Percentiles rank a stretch among this genome's conserved stretches.
Evolutionary conservation across 139 green algal genomes (phyloP).

Genomic region (Pleodorina starrii): DNA sequence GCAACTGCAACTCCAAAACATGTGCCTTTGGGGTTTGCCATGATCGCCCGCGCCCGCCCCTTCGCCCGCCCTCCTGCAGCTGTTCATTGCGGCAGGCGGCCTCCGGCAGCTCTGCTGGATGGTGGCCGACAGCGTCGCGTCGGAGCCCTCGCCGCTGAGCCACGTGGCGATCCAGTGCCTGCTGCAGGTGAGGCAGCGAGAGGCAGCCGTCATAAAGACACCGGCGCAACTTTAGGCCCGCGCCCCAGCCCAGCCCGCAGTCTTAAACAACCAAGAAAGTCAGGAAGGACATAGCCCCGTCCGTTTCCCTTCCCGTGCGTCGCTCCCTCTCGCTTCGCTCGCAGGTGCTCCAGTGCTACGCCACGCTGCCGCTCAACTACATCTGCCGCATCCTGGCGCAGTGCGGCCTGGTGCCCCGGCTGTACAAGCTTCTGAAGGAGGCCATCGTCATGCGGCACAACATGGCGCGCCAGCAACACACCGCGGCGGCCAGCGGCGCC

Average conservation of each 20-base stretch:
- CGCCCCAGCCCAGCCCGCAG: too few relatives aligned
- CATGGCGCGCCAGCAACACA: background rate
- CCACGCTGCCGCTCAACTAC: constrained; percentile 70
- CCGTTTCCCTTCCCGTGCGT: background rate
- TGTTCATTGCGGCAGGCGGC: constrained; percentile 47
- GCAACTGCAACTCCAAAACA: too few relatives aligned
- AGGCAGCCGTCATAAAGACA: too few relatives aligned
- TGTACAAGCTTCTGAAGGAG: constrained; percentile 74
- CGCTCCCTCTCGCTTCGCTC: background rate
- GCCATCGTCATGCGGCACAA: constrained; percentile 15
- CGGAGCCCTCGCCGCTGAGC: constrained; percentile 22
- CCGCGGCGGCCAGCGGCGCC: background rate
- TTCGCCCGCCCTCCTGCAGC: background rate
- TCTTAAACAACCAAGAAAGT: background rate
- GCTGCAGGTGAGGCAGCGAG: constrained; percentile 17
- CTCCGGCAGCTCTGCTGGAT: constrained; percentile 70
- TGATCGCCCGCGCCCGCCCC: too few relatives aligned
- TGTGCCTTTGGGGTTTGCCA: too few relatives aligned
- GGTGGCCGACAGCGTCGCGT: constrained; percentile 50
- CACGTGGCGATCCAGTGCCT: constrained; percentile 45
- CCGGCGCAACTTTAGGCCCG: too few relatives aligned
- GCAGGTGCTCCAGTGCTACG: constrained; percentile 29
- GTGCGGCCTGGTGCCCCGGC: constrained; percentile 62
- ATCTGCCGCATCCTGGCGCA: constrained; percentile 80
- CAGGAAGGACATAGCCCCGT: background rate